Evolutionary conservation across 2,329 filamentous ascomycete genomes (phyloP), one percentile per base, ranked within the genome.

Genomic region (Hypoxylon sp.): DNA sequence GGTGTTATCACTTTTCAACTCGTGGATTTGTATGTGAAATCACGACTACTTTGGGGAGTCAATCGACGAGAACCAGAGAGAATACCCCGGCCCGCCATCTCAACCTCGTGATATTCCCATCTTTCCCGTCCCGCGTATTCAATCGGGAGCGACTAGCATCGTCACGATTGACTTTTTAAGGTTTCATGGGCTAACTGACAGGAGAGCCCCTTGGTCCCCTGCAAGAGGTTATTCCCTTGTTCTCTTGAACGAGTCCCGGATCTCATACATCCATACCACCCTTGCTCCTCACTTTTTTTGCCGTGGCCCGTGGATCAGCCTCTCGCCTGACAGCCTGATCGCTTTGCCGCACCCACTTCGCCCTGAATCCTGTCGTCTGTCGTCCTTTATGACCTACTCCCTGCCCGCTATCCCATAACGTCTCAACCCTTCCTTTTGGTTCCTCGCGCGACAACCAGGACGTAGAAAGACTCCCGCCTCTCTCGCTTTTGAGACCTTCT

Each of bases 381-480:
- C 59, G 64, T 73, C 71, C 72, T 79, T 80, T 79, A 80, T 80
- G 75, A 80, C 77, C 75, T 74, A 72, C 69, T 58, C 67, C 70
- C 73, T 70, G 57, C 68, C 73, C 74, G 68, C 69, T 59, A 58
- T 48, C 71, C 66, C 37, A 62, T 65, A 64, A 72, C 72, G 57
- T 75, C 70, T 68, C 69, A 70, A 73, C 73, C 68, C 71, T 75
- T 72, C 73, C 73, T 72, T 69, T 69, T 73, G 67, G 69, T 68
- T 70, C 68, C 70, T 73, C 68, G 68, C 71, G 75, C 70, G 71
- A 76, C 77, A 78, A 78, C 76, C 76, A 80, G 78, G 79, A 79
- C 76, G 79, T 81, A 80, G 77, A 79, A 77, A 77, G 74, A 76
- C 76, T 73, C 73, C 73, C 73, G 75, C 74, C 75, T 41, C 37